Evolutionary conservation across 2,329 filamentous ascomycete genomes (phyloP), one percentile per base, ranked within the genome.

Genomic region (Chrysoporthe austroafricana): DNA sequence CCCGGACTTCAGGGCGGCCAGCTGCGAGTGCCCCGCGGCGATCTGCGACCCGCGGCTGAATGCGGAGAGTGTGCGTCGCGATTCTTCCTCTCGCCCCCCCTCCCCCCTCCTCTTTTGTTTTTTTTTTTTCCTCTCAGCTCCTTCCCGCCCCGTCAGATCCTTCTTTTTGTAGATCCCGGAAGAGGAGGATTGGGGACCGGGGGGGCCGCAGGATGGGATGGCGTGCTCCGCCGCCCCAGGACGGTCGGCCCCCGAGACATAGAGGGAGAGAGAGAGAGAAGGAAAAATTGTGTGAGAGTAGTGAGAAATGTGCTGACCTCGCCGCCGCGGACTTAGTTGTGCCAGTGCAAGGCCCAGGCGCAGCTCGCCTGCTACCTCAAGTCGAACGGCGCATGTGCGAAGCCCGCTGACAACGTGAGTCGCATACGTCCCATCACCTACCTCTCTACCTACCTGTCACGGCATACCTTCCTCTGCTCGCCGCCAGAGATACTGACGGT

Each of bases 281-380:
- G 3, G 21, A 16, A 5, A 32, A 4, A 54, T 14, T 26, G 26
- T 26, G 26, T 26, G 26, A 26, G 26, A 2, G 26, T 26, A 26
- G 26, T 26, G 26, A 4, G 8, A 54, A 54, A 54, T 13, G 11
- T 34, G 50, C 50, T 54, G 26, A 54, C n/a, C 8, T 50, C 46
- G 8, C 21, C 46, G 9, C 21, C 6, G 5, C 56, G 18, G 34
- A 58, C 21, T 3, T 50, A 73, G 72, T 44, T 73, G 48, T 73
- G 72, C 52, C 57, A 70, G 46, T 73, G 72, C 65, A 64, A 71
- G 64, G 70, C 65, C 8, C 62, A 71, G 11, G 70, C 69, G 26
- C 32, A 44, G 13, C 63, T 71, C 9, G 72, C 70, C 9, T 71
- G 71, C 66, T 73, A 69, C 62, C 36, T 70, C n/a, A 54, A 67